phyloP scores from a whole-genome alignment of 331 rosid species.

The Phaseolus coccineus region DNA sequence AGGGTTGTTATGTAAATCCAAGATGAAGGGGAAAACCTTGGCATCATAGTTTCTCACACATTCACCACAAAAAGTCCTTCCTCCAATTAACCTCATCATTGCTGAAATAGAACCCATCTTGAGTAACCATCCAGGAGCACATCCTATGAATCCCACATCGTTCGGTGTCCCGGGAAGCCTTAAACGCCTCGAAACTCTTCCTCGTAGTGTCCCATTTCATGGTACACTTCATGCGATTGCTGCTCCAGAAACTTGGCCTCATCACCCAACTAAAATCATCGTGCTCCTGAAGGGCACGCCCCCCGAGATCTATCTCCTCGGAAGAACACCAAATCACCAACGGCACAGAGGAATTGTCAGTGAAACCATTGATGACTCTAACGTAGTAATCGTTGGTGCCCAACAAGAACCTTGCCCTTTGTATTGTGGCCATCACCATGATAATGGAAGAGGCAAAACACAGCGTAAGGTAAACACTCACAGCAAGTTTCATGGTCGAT shows the following conservation, averaged over 20 bases:
- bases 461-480: slow-evolving; percentile 41
- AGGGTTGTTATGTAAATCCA: too few species aligned
- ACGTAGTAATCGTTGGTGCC: slow-evolving; percentile 57
- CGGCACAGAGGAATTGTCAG: slow-evolving; percentile 74
- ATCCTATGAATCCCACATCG: slow-evolving; percentile 63
- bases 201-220: slow-evolving; percentile 77
- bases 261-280: slow-evolving; percentile 87
- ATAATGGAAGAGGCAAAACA: slow-evolving; percentile 43
- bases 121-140: slow-evolving; percentile 75
- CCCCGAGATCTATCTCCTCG: slow-evolving; percentile 71
- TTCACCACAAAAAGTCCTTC: slow-evolving; percentile 74
- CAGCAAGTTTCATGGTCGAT: slow-evolving; percentile 38
- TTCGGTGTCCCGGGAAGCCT: slow-evolving; percentile 65
- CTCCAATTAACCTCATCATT: slow-evolving; percentile 78
- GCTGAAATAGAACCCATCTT: slow-evolving; percentile 85
- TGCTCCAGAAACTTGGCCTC: slow-evolving; percentile 59
- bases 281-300: slow-evolving; percentile 80
- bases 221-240: slow-evolving; percentile 66
- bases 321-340: slow-evolving; percentile 86
- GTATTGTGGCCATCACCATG: slow-evolving; percentile 38
- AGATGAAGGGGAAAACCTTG: slow-evolving; percentile 5
- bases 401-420: slow-evolving; percentile 44
- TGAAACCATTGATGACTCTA: slow-evolving; percentile 78
- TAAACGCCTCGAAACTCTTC: slow-evolving; percentile 75
- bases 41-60: background rate